Evolutionary conservation across 805 yeast genomes (phyloP).

Genomic region (Kodamaea lidongshanica): DNA sequence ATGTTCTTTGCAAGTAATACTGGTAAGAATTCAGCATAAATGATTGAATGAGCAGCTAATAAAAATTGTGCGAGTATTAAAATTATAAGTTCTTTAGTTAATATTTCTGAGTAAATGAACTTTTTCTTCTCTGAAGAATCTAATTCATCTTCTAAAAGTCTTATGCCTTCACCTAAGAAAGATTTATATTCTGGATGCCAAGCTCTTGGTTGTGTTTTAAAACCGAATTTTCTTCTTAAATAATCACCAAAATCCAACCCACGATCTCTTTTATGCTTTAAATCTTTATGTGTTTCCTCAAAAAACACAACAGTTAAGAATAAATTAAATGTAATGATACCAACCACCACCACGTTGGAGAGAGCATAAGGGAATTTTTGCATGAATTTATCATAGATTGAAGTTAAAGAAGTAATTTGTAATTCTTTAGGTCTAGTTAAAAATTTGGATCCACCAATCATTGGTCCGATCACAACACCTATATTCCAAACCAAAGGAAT

Average conservation of each 20-base stretch:
- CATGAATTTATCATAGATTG: constrained; percentile 23
- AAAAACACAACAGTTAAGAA: constrained; percentile 29
- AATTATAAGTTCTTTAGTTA: constrained; percentile 26
- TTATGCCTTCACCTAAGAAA: background rate
- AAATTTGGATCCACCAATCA: constrained; percentile 26
- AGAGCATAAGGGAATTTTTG: constrained; percentile 32
- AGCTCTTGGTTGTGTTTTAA: constrained; percentile 21
- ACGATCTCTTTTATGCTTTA: constrained; percentile 19
- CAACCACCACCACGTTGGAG: constrained; percentile 31
- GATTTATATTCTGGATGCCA: constrained; percentile 18
- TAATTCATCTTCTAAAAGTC: background rate
- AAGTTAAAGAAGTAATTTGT: background rate
- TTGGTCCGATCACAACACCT: constrained; percentile 28
- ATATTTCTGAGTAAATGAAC: constrained; percentile 13
- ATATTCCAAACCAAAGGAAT: constrained; percentile 29
- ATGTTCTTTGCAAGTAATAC: constrained; percentile 41
- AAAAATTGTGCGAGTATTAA: constrained; percentile 34
- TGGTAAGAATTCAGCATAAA: constrained; percentile 51
- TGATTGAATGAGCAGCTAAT: constrained; percentile 43
- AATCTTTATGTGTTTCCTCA: constrained; percentile 31
- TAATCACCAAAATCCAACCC: constrained; percentile 36
- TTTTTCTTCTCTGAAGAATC: background rate
- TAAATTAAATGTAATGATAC: constrained; percentile 20
- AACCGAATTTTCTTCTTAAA: constrained; percentile 21
- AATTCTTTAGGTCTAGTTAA: constrained; percentile 20